A percentile compares a stretch with the other conserved stretches of the same genome.
Evolutionary conservation across 1,284 basidiomycete species (phyloP).

Genomic region (Lignosus rhinocerotis): DNA sequence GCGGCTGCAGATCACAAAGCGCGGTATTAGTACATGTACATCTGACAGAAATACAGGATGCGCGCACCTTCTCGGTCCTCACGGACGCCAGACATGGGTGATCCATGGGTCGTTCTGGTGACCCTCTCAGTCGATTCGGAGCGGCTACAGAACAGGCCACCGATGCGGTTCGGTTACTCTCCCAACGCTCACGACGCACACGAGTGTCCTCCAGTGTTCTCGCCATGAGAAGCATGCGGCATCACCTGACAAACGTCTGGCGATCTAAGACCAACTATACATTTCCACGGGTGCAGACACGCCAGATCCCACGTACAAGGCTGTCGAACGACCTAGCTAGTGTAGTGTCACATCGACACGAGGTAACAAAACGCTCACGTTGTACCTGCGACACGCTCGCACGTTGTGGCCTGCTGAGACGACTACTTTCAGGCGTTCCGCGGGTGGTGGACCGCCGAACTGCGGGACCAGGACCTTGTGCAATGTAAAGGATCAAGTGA

Average conservation of each 20-base stretch:
- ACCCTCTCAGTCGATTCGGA: background rate
- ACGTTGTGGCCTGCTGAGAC: slow-evolving; percentile 13
- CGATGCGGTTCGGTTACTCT: background rate
- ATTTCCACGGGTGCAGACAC: background rate
- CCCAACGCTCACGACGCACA: background rate
- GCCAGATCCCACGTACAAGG: background rate
- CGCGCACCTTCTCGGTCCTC: too few species aligned
- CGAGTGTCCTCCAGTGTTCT: background rate
- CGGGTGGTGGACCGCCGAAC: slow-evolving; percentile 6
- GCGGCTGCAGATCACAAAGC: slow-evolving; percentile 2
- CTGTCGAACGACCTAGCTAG: background rate
- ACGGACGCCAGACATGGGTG: background rate
- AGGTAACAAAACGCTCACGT: slow-evolving; percentile 11
- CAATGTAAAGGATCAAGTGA: background rate
- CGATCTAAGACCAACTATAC: background rate
- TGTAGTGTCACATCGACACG: slow-evolving; percentile 1
- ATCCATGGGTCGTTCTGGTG: background rate
- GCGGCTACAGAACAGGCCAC: background rate
- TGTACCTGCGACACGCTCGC: slow-evolving; percentile 3
- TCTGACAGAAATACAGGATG: background rate
- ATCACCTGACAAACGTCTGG: slow-evolving; percentile 14
- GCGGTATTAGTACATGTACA: background rate
- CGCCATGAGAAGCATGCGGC: background rate
- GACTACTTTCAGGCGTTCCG: slow-evolving; percentile 7
- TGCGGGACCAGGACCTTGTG: background rate